Evolutionary conservation across 2,329 filamentous ascomycete genomes (phyloP), one percentile per base, ranked within the genome.

Genomic region (Fusarium sambucinum): DNA sequence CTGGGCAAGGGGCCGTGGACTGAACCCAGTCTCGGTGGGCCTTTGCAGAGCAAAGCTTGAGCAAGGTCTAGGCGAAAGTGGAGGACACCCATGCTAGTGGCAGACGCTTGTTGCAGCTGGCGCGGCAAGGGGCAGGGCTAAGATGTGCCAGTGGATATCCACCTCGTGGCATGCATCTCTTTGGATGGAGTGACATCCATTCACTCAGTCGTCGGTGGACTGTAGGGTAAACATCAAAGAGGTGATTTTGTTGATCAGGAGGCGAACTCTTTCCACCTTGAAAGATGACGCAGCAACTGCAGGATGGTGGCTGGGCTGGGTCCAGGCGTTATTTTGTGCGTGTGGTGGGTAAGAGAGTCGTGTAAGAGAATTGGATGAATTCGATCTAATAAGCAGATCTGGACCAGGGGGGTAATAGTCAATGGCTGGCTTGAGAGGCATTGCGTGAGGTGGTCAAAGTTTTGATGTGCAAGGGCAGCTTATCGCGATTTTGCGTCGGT

Each of bases 71-170:
- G 70, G 70, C 68, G 56, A 48, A 63, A 58, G 70, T 73, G 70
- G 70, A 60, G 60, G 59, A 48, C 13, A 54, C n/a, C 37, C 61
- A 45, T 69, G 66, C 61, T 62, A 59, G 59, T 42, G 47, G 29
- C 38, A 59, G 57, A 67, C 64, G 63, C 63, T 67, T 67, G 65
- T 67, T 30, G 57, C 52, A 59, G 54, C 57, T 67, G 66, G 69
- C 63, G 64, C 70, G 52, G 69, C 66, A 72, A 72, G 69, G 69
- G 69, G 70, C 55, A 60, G 37, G 59, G 59, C 69, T 73, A 73
- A 64, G 69, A 58, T 70, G 69, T 71, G 68, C 59, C 46, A 47
- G 48, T 64, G 61, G 71, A 73, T 68, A 59, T 56, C 60, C 67
- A 71, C 69, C 71, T 70, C 67, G 66, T 73, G 71, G 71, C 52